phyloP scores from a whole-genome alignment of 441 rosid genomes.

The Populus hybrid region DNA sequence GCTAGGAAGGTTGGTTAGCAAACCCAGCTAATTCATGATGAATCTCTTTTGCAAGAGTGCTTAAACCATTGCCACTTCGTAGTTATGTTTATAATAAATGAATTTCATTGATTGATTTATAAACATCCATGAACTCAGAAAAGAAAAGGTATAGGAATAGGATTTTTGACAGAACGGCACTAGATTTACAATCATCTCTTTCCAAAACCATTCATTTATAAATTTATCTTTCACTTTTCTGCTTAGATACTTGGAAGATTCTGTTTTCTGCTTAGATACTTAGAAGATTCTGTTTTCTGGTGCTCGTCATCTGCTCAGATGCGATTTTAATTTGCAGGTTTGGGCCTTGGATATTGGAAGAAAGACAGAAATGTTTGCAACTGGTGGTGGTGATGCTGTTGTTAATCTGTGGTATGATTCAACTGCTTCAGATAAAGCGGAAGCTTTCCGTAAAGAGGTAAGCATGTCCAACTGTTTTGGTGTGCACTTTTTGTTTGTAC shows the following conservation, averaged over 20 bases:
- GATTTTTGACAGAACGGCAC: no score
- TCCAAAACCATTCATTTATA: not conserved
- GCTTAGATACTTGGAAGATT: not conserved
- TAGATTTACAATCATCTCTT: not conserved
- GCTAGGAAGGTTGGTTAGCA: no score
- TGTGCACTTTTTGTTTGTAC: constrained; percentile 11
- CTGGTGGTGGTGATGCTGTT: constrained; percentile 89
- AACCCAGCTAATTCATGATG: no score
- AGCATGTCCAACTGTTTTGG: constrained; percentile 9
- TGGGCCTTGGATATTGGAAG: constrained; percentile 97
- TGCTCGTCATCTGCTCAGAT: constrained; percentile 12
- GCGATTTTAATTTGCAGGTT: constrained; percentile 42
- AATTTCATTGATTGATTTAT: no score
- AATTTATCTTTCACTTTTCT: not conserved
- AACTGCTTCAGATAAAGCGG: constrained; percentile 79
- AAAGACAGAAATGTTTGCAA: constrained; percentile 84
- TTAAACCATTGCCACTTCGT: no score
- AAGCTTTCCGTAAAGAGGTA: constrained; percentile 87
- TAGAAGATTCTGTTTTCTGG: not conserved
- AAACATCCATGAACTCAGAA: no score
- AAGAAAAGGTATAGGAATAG: no score
- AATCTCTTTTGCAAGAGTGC: no score
- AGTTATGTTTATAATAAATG: no score
- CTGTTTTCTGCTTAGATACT: not conserved
- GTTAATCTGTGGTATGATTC: constrained; percentile 94